Evolutionary conservation across 495 filamentous ascomycete genomes (phyloP).

Genomic region (Apodospora peruviana): DNA sequence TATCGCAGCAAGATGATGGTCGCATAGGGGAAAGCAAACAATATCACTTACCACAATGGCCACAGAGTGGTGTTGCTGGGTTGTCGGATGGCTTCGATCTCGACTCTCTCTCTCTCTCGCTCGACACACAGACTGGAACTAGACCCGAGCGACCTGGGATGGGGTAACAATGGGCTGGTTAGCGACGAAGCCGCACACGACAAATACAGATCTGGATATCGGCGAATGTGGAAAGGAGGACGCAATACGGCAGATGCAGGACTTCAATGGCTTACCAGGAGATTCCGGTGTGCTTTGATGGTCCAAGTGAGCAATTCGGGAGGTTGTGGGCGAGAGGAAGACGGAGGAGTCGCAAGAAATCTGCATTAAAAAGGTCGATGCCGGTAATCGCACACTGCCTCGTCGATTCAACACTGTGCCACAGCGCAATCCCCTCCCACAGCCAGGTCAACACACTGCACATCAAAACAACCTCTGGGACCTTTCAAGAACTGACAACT

Average conservation of each 20-base stretch:
- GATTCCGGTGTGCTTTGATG: conserved; percentile 19
- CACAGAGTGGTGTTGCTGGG: conserved; percentile 28
- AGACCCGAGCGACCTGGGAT: conserved; percentile 3
- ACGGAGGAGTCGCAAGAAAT: conserved; percentile 27
- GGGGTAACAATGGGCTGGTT: conserved; percentile 9
- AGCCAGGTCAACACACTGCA: conserved; percentile 1
- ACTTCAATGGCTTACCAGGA: conserved; percentile 20
- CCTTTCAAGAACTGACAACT: neutral
- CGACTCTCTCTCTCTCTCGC: conserved; percentile 14
- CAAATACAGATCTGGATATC: conserved; percentile 5
- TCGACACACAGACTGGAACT: conserved; percentile 13
- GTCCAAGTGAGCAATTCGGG: conserved; percentile 23
- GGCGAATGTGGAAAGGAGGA: conserved; percentile 1
- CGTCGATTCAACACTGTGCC: conserved; percentile 20
- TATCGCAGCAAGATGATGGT: conserved; percentile 20
- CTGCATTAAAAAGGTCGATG: conserved; percentile 27
- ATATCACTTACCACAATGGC: conserved; percentile 33
- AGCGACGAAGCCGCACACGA: conserved; percentile 13
- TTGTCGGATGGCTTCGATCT: conserved; percentile 16
- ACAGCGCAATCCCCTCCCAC: conserved; percentile 6
- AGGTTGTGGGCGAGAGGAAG: conserved; percentile 25
- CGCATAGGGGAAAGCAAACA: conserved; percentile 29
- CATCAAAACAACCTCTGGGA: too few relatives aligned
- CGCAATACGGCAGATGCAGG: conserved; percentile 6
- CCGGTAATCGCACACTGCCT: conserved; percentile 23